These are phyloP conservation scores for Salix brachista DNA, from an alignment of 345 rosid genomes.

Conservation along the genomic window DNA sequence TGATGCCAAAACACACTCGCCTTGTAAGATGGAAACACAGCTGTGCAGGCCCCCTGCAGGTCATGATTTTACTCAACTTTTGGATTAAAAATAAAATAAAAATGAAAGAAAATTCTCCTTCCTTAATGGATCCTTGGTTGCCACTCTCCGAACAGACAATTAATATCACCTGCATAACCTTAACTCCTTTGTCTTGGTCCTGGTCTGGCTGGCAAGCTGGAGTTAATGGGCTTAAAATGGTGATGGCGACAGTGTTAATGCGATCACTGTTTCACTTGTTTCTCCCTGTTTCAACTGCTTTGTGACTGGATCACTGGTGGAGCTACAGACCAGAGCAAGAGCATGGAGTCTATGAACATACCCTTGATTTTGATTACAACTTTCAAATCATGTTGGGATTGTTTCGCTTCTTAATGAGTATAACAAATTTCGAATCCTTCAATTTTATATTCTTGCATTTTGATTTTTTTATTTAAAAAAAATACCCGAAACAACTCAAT, in stretches of 20 bases:
- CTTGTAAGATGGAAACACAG: conserved; percentile 30
- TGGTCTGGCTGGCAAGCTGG: too few species aligned
- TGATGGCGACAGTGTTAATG: neutral
- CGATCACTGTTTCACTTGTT: neutral
- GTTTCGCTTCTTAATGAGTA: too few species aligned
- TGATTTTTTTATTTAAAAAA: too few species aligned
- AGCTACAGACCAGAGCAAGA: neutral
- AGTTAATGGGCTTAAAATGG: neutral
- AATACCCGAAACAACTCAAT: too few species aligned
- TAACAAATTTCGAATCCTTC: too few species aligned
- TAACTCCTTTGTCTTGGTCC: too few species aligned
- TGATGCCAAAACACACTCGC: conserved; percentile 31
- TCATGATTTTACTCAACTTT: conserved; percentile 4
- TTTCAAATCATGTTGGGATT: too few species aligned
- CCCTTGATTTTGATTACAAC: too few species aligned
- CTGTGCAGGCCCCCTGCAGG: conserved; percentile 34
- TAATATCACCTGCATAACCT: too few species aligned
- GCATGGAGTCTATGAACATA: too few species aligned
- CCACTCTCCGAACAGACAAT: too few species aligned
- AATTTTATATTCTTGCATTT: too few species aligned
- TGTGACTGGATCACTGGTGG: neutral
- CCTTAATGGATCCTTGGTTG: neutral
- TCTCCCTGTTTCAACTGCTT: neutral
- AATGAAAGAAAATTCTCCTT: neutral
- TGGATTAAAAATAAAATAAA: neutral